Conservation (phyloP, 2,329 filamentous ascomycete genomes). For the Dactylellina parvicollis region DNA sequence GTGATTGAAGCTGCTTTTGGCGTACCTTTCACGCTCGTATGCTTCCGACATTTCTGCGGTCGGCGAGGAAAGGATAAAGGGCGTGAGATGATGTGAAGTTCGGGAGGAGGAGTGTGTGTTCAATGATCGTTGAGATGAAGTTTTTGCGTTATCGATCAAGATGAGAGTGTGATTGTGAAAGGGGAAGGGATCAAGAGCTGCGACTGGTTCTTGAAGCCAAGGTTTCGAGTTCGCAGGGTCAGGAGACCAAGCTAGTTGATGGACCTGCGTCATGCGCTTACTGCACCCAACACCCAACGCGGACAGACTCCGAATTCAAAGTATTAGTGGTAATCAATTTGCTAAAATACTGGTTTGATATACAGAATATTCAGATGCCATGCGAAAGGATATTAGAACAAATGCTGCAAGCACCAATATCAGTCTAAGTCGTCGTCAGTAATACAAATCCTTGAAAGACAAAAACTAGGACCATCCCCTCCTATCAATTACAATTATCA, state of each 20-base stretch:
- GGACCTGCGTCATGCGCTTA: constrained; percentile 22
- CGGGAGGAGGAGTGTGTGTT: background rate
- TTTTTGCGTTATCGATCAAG: background rate
- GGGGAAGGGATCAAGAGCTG: constrained; percentile 23
- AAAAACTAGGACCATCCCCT: background rate
- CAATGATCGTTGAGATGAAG: background rate
- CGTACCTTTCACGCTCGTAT: constrained; percentile 70
- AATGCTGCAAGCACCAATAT: background rate
- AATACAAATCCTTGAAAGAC: background rate
- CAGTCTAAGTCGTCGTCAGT: background rate
- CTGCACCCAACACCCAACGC: background rate
- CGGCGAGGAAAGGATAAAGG: background rate
- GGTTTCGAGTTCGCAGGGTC: constrained; percentile 37
- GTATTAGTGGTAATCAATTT: background rate
- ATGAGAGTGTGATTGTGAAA: constrained; percentile 10
- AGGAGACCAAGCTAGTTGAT: constrained; percentile 10
- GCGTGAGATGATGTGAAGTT: background rate
- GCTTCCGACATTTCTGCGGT: constrained; percentile 65
- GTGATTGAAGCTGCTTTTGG: constrained; percentile 13
- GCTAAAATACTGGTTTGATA: background rate
- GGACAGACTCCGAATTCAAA: background rate
- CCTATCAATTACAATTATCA: constrained; percentile 19
- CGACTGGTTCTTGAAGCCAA: constrained; percentile 39
- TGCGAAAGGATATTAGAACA: background rate
- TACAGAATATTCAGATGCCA: background rate